Conservation (phyloP, 129 eudicot species). For the Ambrosia trifida region DNA sequence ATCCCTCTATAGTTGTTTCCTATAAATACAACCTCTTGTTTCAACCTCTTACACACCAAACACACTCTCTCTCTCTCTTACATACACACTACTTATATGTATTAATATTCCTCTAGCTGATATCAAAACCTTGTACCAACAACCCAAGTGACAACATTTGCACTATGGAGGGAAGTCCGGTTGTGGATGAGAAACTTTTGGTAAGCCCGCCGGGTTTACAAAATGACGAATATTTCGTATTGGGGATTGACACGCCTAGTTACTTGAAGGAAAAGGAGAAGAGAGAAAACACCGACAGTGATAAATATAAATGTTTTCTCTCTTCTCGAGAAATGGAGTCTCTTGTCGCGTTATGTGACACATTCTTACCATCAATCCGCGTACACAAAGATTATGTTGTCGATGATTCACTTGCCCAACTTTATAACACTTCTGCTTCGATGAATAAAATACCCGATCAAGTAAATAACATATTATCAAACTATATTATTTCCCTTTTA, state of each 20-base stretch:
- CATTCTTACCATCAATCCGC: slow-evolving; percentile 33
- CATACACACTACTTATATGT: neutral
- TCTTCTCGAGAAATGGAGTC: slow-evolving; percentile 43
- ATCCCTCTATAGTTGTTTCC: neutral
- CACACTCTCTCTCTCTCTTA: neutral
- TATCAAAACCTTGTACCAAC: neutral
- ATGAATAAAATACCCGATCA: slow-evolving; percentile 38
- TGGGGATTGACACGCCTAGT: neutral
- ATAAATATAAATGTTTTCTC: slow-evolving; percentile 5
- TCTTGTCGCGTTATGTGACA: slow-evolving; percentile 44
- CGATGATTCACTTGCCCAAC: slow-evolving; percentile 25
- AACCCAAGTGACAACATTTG: neutral
- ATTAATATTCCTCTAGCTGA: neutral
- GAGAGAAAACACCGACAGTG: neutral
- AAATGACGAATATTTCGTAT: neutral
- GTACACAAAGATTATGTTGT: neutral
- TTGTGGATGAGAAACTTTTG: neutral
- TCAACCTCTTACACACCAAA: neutral
- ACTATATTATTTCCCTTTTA: neutral
- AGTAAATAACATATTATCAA: slow-evolving; percentile 1
- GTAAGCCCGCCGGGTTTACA: neutral
- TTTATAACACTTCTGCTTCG: slow-evolving; percentile 44
- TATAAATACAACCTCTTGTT: neutral
- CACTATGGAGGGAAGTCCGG: slow-evolving; percentile 10
- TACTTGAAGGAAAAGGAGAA: neutral